Percentiles rank a stretch among this genome's conserved stretches.
phyloP scores from a whole-genome alignment of 2,329 filamentous ascomycete species.

The Paecilomyces formosus region DNA sequence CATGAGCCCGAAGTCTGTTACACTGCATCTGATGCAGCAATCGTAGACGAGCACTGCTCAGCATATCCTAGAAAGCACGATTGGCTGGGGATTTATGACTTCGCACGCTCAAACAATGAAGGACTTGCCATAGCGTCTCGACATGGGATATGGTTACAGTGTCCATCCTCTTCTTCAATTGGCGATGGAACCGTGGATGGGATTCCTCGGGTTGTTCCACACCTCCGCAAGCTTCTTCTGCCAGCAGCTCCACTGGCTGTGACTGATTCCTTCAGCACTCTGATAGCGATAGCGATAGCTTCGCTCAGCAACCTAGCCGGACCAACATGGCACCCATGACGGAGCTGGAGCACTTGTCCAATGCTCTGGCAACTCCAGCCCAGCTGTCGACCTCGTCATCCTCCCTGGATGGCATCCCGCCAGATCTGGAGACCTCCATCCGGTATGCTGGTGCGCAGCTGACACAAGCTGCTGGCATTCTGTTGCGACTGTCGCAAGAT shows the following conservation, averaged over 20 bases:
- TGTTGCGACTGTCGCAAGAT: slow-evolving; percentile 78
- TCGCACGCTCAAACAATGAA: neutral
- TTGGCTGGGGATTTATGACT: neutral
- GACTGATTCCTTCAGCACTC: slow-evolving; percentile 7
- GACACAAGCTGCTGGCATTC: slow-evolving; percentile 48
- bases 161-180: neutral
- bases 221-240: neutral
- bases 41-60: neutral
- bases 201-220: neutral
- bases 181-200: neutral
- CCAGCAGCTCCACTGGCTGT: slow-evolving; percentile 1
- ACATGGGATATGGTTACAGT: neutral
- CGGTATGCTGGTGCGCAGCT: slow-evolving; percentile 38
- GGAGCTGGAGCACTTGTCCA: slow-evolving; percentile 32
- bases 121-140: neutral
- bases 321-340: slow-evolving; percentile 17
- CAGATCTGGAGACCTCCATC: slow-evolving; percentile 36
- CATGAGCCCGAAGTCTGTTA: neutral
- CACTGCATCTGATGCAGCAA: neutral
- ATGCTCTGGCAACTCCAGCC: slow-evolving; percentile 37
- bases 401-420: slow-evolving; percentile 34
- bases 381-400: slow-evolving; percentile 40
- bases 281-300: neutral
- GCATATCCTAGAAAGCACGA: neutral
- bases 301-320: neutral